These are phyloP conservation scores for Metschnikowia proteae DNA, from an alignment of 805 yeast genomes.

Conservation along the genomic window DNA sequence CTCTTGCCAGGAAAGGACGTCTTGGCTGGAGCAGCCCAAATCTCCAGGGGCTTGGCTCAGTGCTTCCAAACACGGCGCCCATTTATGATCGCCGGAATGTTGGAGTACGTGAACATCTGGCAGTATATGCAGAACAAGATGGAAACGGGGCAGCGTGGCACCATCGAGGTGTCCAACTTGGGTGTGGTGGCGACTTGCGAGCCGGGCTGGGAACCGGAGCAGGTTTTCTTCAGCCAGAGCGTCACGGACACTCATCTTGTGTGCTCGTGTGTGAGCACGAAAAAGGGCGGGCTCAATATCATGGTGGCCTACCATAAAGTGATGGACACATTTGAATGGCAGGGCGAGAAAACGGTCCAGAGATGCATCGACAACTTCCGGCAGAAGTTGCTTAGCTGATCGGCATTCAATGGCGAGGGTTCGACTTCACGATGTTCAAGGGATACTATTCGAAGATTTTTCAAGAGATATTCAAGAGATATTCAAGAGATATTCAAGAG, in stretches of 20 bases:
- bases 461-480: no score
- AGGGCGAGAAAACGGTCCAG: background rate
- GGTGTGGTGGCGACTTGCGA: conserved; percentile 5
- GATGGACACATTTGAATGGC: conserved; percentile 1
- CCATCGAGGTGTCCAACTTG: conserved; percentile 16
- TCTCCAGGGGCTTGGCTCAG: conserved; percentile 1
- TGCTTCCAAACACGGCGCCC: conserved; percentile 5
- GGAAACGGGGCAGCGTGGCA: conserved; percentile 3
- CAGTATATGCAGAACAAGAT: background rate
- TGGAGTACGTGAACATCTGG: conserved; percentile 10
- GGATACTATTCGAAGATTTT: no score
- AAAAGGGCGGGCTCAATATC: conserved; percentile 14
- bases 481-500: no score
- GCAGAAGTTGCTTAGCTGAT: background rate
- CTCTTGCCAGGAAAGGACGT: conserved; percentile 4
- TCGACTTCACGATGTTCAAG: background rate
- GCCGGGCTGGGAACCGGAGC: conserved; percentile 9
- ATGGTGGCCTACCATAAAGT: conserved; percentile 9
- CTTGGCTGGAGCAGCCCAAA: background rate
- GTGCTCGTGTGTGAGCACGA: conserved; percentile 11
- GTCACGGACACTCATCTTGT: conserved; percentile 11
- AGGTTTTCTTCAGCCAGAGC: conserved; percentile 14
- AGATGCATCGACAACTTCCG: conserved; percentile 5
- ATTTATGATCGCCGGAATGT: conserved; percentile 9
- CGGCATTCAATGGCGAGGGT: no score